Conservation (phyloP, 345 rosid genomes). For the Psidium friedrichsthalianum region DNA sequence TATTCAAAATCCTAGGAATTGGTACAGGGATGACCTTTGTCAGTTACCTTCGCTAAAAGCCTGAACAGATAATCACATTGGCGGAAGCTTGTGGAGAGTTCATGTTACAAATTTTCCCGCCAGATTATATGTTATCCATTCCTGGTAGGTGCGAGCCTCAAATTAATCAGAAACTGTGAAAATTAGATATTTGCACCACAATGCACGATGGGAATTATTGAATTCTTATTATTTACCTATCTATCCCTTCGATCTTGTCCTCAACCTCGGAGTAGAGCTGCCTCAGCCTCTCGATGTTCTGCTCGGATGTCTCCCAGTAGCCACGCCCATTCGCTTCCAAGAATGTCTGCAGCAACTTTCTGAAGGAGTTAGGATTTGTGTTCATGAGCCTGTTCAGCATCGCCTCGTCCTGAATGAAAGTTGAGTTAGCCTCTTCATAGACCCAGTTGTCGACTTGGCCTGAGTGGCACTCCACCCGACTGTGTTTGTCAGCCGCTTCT, state of each 20-base stretch:
- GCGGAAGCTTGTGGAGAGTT: slow-evolving; percentile 7
- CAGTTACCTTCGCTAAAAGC: background rate
- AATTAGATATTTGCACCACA: slow-evolving; percentile 1
- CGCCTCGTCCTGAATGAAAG: slow-evolving; percentile 89
- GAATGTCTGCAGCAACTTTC: slow-evolving; percentile 94
- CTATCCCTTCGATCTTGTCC: slow-evolving; percentile 97
- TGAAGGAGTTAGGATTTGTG: slow-evolving; percentile 84
- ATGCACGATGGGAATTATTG: background rate
- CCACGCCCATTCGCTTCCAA: slow-evolving; percentile 97
- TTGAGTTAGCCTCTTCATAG: slow-evolving; percentile 88
- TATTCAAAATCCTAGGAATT: background rate
- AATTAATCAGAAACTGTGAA: slow-evolving; percentile 7
- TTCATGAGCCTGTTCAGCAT: slow-evolving; percentile 84
- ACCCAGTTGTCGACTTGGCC: slow-evolving; percentile 99
- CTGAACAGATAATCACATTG: background rate
- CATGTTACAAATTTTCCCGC: slow-evolving; percentile 8
- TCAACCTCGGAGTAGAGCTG: slow-evolving; percentile 88
- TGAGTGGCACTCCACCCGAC: slow-evolving; percentile 99
- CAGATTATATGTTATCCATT: slow-evolving; percentile 1
- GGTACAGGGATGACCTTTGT: background rate
- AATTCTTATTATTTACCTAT: slow-evolving; percentile 26
- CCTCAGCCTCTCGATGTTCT: slow-evolving; percentile 77
- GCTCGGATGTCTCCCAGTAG: slow-evolving; percentile 83
- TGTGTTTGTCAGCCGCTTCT: slow-evolving; percentile 87
- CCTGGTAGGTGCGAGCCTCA: slow-evolving; percentile 2